Conservation (phyloP, 2,329 filamentous ascomycete genomes). For the Xylaria sp. region DNA sequence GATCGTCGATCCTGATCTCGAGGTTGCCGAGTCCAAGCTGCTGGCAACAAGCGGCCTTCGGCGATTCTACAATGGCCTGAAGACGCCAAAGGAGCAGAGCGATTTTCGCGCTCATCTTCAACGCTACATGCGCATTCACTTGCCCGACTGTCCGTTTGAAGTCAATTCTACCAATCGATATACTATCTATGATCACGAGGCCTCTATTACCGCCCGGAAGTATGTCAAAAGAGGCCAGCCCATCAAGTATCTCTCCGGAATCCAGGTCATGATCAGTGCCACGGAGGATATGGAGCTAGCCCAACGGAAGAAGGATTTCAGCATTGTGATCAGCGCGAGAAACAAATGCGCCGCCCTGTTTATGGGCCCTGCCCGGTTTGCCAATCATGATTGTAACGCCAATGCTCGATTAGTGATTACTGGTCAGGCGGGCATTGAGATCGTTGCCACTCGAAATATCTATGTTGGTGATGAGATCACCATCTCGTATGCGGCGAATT, state of each 20-base stretch:
- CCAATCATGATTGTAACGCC: slow-evolving; percentile 93
- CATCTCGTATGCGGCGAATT: slow-evolving; percentile 90
- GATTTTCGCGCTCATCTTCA: slow-evolving; percentile 82
- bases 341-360: slow-evolving; percentile 90
- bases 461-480: slow-evolving; percentile 90
- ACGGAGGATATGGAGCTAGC: slow-evolving; percentile 84
- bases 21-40: slow-evolving; percentile 65
- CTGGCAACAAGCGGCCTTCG: slow-evolving; percentile 67
- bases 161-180: slow-evolving; percentile 90
- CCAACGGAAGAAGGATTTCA: slow-evolving; percentile 84
- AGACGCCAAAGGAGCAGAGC: slow-evolving; percentile 72
- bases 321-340: slow-evolving; percentile 88
- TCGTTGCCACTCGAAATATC: slow-evolving; percentile 78
- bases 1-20: slow-evolving; percentile 67
- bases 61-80: slow-evolving; percentile 63
- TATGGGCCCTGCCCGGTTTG: slow-evolving; percentile 89
- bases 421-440: slow-evolving; percentile 81
- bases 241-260: slow-evolving; percentile 86
- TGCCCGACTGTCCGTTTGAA: slow-evolving; percentile 91
- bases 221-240: slow-evolving; percentile 75
- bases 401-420: slow-evolving; percentile 84
- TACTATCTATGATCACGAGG: slow-evolving; percentile 85
- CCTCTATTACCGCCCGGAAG: slow-evolving; percentile 74
- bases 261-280: slow-evolving; percentile 85
- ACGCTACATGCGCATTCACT: slow-evolving; percentile 88